Base-by-base conservation (phyloP, 345 rosid genomes). In the Salix brachista region DNA sequence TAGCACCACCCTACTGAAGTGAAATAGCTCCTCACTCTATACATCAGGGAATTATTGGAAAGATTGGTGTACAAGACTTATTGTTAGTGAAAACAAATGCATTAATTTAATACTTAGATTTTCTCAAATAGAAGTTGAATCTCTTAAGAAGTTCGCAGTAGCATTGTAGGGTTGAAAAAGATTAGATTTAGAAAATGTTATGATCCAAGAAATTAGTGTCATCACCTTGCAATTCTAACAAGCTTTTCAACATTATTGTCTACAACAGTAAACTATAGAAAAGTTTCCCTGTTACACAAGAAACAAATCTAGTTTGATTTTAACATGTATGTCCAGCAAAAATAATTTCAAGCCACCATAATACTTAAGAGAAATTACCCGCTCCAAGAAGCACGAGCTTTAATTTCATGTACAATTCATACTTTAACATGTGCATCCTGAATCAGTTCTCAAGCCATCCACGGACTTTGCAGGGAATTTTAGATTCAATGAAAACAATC, bases 381-480 rank as follows among this genome's bases (percentile, higher is more conserved):
- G 19, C 42, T 46, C 60, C 28, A 28, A 44, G 11, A 74, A 64
- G 36, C 19, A 74, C 28, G 32, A 16, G 28, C 39, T 37, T 65
- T 34, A 76, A 39, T 17, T 50, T 37, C 39, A 41, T 30, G 71
- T 56, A 36, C 30, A 76, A 72, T 41, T 36, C 39, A 50, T 54
- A 75, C 32, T 32, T 69, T 75, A 75, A 78, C 67, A 72, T 71
- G 75, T n/a, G 69, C 34, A 78, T 65, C 13, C 28, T 13, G 0
- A 32, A 56, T 54, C 4, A 25, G 58, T 28, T 50, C 60, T 41
- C 48, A 78, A 66, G 71, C 25, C 21, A 72, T 30, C 52, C 34
- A 48, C 2, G 30, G 25, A 74, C 75, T 25, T 41, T 11, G 12
- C 54, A 14, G 19, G 79, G 7, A 71, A 69, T 42, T 65, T 52